Base-by-base conservation (phyloP, 1,284 basidiomycete species). In the Mycena citricolor region DNA sequence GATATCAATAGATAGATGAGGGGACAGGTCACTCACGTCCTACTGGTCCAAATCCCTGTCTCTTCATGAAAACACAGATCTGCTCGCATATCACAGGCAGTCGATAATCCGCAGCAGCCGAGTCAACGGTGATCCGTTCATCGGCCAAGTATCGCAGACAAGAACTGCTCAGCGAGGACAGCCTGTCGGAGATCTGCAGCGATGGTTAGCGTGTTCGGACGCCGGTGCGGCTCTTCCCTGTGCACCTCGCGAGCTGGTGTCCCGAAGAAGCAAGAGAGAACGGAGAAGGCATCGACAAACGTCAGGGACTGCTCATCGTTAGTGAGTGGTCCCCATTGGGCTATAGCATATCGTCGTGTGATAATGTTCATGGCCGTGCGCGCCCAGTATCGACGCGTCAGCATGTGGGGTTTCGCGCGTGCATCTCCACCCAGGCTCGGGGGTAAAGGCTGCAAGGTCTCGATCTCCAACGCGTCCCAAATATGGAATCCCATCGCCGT, bases 361-460 rank as follows among this genome's bases (percentile, higher is more conserved):
- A 83, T 73, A 5, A 70, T 56, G 12, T 70, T 68, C 17, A 71
- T 57, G 19, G 77, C 54, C 3, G 65, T 60, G 28, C 60, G 60
- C 4, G 78, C 77, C 81, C 81, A 83, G 57, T 71, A 81, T 19
- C 66, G 64, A n/a, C 70, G 63, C 6, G 77, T 73, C 17, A 77
- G 47, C 3, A 69, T 66, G 43, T 76, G 64, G 7, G 59, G 55
- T 46, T 41, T 51, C 45, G 26, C 31, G n/a, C n/a, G n/a, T n/a
- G n/a, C n/a, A 51, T 39, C 20, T 23, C 42, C 45, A 32, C 54
- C 54, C 39, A 70, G 66, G 20, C 54, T 54, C n/a, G 53, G 45
- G 0, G 70, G 71, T 17, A 70, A 37, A 21, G 68, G 60, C 10
- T 63, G 57, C 28, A 57, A 51, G 14, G 62, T 54, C 54, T 74